A percentile compares a stretch with the other conserved stretches of the same genome.
phyloP scores from a whole-genome alignment of 2,329 filamentous ascomycete species.

The Akanthomyces muscarius region DNA sequence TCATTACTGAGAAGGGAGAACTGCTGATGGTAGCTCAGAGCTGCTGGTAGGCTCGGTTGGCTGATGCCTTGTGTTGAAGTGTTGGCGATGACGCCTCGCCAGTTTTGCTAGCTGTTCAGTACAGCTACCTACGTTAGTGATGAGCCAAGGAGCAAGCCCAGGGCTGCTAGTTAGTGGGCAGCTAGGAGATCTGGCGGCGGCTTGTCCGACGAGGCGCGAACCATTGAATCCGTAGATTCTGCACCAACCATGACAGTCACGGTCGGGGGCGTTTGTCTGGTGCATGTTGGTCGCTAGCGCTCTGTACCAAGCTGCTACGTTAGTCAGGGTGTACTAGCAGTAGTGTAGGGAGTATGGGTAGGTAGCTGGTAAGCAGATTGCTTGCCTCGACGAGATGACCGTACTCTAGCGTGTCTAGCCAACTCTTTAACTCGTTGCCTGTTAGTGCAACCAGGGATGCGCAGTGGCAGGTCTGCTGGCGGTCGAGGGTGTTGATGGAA shows the following conservation, averaged over 20 bases:
- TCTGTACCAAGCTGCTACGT: not conserved
- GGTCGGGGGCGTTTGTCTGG: not conserved
- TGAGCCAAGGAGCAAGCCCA: not conserved
- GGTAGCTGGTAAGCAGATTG: not conserved
- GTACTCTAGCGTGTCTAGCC: not conserved
- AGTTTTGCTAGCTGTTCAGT: no score
- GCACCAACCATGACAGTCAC: not conserved
- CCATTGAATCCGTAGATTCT: not conserved
- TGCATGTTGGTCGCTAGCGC: not conserved
- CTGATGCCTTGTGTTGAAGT: not conserved
- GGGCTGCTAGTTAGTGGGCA: not conserved
- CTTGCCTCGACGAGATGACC: not conserved
- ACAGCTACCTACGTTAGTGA: no score
- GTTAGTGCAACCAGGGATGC: not conserved
- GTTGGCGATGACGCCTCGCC: no score
- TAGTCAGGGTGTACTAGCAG: not conserved
- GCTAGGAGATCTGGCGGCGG: not conserved
- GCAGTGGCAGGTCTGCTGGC: not conserved
- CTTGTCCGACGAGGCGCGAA: not conserved
- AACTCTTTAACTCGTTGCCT: not conserved
- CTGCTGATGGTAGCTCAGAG: not conserved
- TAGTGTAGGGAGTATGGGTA: no score
- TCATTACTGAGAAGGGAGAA: not conserved
- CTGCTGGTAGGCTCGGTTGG: not conserved
- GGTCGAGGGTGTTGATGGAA: not conserved